These are phyloP conservation scores for Ceratobasidium sp. DNA, from an alignment of 1,284 basidiomycete species.

Conservation along the genomic window DNA sequence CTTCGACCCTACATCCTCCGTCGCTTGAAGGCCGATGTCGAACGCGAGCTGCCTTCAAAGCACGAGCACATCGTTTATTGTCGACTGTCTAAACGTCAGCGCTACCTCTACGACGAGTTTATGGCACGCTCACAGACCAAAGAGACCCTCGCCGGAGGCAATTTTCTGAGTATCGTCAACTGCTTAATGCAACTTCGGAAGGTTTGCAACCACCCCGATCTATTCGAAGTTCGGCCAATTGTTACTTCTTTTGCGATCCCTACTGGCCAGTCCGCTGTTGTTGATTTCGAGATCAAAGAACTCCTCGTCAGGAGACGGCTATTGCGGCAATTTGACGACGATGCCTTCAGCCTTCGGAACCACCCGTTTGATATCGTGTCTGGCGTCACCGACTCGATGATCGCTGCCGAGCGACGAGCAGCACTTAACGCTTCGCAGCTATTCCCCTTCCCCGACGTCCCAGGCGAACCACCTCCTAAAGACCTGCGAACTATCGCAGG, in stretches of 20 bases:
- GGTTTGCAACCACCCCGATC: slow-evolving; percentile 95
- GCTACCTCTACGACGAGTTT: slow-evolving; percentile 98
- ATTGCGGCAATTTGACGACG: slow-evolving; percentile 73
- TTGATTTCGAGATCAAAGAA: slow-evolving; percentile 91
- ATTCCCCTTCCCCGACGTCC: slow-evolving; percentile 69
- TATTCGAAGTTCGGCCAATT: slow-evolving; percentile 96
- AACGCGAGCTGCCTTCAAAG: slow-evolving; percentile 95
- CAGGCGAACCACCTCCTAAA: slow-evolving; percentile 72
- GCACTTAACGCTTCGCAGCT: slow-evolving; percentile 80
- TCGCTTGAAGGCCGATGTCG: slow-evolving; percentile 94
- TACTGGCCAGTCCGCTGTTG: slow-evolving; percentile 76
- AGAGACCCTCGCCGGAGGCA: slow-evolving; percentile 89
- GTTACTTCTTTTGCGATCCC: slow-evolving; percentile 91
- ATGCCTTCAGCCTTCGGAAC: slow-evolving; percentile 67
- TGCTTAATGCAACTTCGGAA: slow-evolving; percentile 97
- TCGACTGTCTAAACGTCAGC: slow-evolving; percentile 93
- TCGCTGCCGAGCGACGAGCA: slow-evolving; percentile 68
- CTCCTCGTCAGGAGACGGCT: slow-evolving; percentile 83
- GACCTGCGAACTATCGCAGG: slow-evolving; percentile 84
- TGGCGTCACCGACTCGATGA: slow-evolving; percentile 61
- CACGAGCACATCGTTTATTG: slow-evolving; percentile 95
- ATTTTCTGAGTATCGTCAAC: slow-evolving; percentile 87
- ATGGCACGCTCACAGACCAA: slow-evolving; percentile 93
- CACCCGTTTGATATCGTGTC: slow-evolving; percentile 31
- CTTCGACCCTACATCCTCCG: slow-evolving; percentile 95